Conservation (phyloP, 2,329 filamentous ascomycete species). For the Ceratocystis papillata region DNA sequence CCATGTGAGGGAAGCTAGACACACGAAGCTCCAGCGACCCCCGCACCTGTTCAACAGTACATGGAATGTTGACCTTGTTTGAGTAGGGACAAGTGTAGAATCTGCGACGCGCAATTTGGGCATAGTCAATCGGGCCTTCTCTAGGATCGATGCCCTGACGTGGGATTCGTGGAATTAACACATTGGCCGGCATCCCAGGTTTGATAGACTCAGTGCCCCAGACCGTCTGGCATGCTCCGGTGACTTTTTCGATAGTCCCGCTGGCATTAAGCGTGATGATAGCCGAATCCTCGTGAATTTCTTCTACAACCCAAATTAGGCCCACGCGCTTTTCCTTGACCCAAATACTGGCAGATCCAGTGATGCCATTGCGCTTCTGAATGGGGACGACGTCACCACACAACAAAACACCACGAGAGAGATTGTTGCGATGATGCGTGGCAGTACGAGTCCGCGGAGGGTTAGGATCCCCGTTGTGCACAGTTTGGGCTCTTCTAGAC, state of each 20-base stretch:
- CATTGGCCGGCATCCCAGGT: slow-evolving; percentile 61
- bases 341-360: slow-evolving; percentile 90
- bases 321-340: slow-evolving; percentile 94
- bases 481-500: slow-evolving; percentile 53
- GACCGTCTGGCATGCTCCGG: slow-evolving; percentile 71
- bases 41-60: slow-evolving; percentile 63
- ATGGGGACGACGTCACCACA: slow-evolving; percentile 98
- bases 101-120: slow-evolving; percentile 57
- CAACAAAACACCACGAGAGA: slow-evolving; percentile 77
- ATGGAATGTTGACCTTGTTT: slow-evolving; percentile 69
- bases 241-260: slow-evolving; percentile 57
- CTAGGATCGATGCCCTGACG: slow-evolving; percentile 59
- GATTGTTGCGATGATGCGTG: slow-evolving; percentile 57
- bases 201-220: slow-evolving; percentile 65
- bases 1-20: slow-evolving; percentile 93
- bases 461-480: slow-evolving; percentile 46
- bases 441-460: slow-evolving; percentile 44
- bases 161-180: slow-evolving; percentile 72
- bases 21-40: slow-evolving; percentile 64
- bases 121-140: slow-evolving; percentile 66
- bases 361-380: slow-evolving; percentile 84
- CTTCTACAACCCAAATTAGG: slow-evolving; percentile 94
- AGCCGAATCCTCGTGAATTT: slow-evolving; percentile 90
- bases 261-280: slow-evolving; percentile 66
- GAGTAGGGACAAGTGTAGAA: slow-evolving; percentile 78